Evolutionary conservation across 2,329 filamentous ascomycete genomes (phyloP).

Genomic region (Diatrype stigma): DNA sequence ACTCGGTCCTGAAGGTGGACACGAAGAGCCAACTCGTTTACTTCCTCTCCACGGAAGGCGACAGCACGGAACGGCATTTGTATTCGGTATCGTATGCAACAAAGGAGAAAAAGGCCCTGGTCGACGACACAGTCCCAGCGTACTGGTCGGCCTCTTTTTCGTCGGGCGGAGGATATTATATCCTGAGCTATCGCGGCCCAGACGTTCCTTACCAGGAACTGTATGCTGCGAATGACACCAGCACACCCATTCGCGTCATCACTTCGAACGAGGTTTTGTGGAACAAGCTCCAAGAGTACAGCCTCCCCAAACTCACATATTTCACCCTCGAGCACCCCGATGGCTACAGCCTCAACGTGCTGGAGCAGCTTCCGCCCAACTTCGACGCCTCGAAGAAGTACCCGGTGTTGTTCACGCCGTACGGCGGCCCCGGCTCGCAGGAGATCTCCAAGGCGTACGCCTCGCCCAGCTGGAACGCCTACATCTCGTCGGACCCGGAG

Average conservation of each 20-base stretch:
- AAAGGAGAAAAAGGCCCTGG: slow-evolving; percentile 52
- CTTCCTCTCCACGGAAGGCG: slow-evolving; percentile 60
- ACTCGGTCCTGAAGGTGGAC: slow-evolving; percentile 56
- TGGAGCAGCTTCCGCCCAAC: slow-evolving; percentile 60
- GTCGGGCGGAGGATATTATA: slow-evolving; percentile 57
- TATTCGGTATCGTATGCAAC: slow-evolving; percentile 61
- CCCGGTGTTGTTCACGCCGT: slow-evolving; percentile 62
- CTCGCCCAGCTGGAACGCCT: slow-evolving; percentile 54
- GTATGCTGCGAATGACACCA: slow-evolving; percentile 51
- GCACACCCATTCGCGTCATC: slow-evolving; percentile 51
- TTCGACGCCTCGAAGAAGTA: slow-evolving; percentile 62
- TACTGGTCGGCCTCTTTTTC: slow-evolving; percentile 65
- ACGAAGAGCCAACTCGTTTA: slow-evolving; percentile 52
- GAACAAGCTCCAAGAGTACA: slow-evolving; percentile 53
- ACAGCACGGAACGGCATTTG: slow-evolving; percentile 64
- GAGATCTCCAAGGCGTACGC: slow-evolving; percentile 55
- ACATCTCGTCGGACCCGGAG: slow-evolving; percentile 63
- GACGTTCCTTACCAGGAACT: slow-evolving; percentile 67
- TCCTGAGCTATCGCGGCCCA: slow-evolving; percentile 61
- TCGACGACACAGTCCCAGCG: slow-evolving; percentile 55
- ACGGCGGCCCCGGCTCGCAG: slow-evolving; percentile 64
- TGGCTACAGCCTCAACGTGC: slow-evolving; percentile 59
- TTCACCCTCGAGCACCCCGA: slow-evolving; percentile 58
- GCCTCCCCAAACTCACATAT: slow-evolving; percentile 60
- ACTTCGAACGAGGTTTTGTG: slow-evolving; percentile 56